A percentile compares a stretch with the other conserved stretches of the same genome.
These are phyloP conservation scores for Penicillium digitatum DNA, from an alignment of 2,329 filamentous ascomycete species.

Conservation along the genomic window DNA sequence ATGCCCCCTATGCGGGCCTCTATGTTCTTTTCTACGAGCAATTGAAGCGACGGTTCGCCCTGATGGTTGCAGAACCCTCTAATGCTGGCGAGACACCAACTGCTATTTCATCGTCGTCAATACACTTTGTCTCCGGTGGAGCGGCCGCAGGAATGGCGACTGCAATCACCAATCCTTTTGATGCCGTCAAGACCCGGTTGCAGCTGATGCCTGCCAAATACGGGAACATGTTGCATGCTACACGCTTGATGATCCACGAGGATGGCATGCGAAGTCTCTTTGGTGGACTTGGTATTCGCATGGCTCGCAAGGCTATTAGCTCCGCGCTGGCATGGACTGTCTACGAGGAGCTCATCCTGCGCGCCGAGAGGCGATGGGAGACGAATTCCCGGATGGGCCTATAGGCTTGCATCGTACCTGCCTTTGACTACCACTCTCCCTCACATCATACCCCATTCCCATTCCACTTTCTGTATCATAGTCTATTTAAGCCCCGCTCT, in stretches of 20 bases:
- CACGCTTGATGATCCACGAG: conserved; percentile 70
- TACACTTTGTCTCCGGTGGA: conserved; percentile 83
- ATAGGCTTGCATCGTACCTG: conserved; percentile 1
- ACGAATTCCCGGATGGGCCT: conserved; percentile 25
- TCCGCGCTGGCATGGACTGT: conserved; percentile 96
- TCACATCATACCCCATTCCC: neutral
- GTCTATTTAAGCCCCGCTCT: neutral
- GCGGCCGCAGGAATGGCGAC: conserved; percentile 79
- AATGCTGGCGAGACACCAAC: conserved; percentile 19
- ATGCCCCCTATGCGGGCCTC: conserved; percentile 93
- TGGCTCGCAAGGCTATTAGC: conserved; percentile 86
- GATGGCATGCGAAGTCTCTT: conserved; percentile 78
- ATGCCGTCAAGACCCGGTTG: conserved; percentile 91
- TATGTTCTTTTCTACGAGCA: conserved; percentile 92
- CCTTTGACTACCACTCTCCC: neutral
- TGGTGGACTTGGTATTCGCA: conserved; percentile 78
- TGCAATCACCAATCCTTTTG: conserved; percentile 90
- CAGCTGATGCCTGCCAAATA: conserved; percentile 84
- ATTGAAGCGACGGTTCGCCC: conserved; percentile 35
- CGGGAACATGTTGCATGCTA: conserved; percentile 74
- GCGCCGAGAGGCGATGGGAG: conserved; percentile 54
- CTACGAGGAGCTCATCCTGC: conserved; percentile 86
- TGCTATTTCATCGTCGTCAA: conserved; percentile 44
- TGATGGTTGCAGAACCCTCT: conserved; percentile 18
- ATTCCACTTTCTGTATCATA: conserved; percentile 19